Base-by-base conservation (phyloP, 75 land plant species). In the Isoetes taiwanensis region DNA sequence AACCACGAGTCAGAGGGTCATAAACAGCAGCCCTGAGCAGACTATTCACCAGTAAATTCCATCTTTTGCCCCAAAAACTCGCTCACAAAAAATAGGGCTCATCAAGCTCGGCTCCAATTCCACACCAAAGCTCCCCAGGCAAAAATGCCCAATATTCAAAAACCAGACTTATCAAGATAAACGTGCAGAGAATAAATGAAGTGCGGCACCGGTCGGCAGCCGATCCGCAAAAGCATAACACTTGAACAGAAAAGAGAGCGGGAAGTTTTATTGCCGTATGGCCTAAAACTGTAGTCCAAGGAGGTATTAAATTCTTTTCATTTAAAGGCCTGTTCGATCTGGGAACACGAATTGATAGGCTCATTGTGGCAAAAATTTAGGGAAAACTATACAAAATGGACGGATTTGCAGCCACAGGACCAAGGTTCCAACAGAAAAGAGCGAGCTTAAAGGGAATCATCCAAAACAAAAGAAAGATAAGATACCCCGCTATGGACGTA, bases 11-110 rank as follows among this genome's bases (percentile, higher is more conserved):
- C 26, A 30, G 63, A 52, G 90, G 90, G 9, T 68, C 56, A 52
- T 84, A 81, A 21, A 88, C 71, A 11, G 95, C 32, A 16, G 69
- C 71, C n/a, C 85, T 43, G 23, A 84, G 76, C 26, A 79, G 42
- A 23, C 26, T 40, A 19, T 70, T 62, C 5, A 78, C 85, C 69
- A 73, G 40, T 25, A 77, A 71, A 48, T 87, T 87, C 94, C 90
- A 88, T 48, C 95, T 61, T 3, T 58, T 50, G 10, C 95, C 82
- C 95, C 95, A 84, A 41, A 88, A 88, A 30, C 11, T 57, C 26
- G 34, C 9, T 20, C 14, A 16, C 8, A 16, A 12, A 28, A 2
- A 14, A 53, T 42, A 46, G 2, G 87, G 95, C 65, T 62, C 70
- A 62, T 81, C 39, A 67, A 72, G 21, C 62, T 68, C 5, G 82